A percentile compares a stretch with the other conserved stretches of the same genome.
These are phyloP conservation scores for Cercospora berteroae DNA, from an alignment of 2,329 filamentous ascomycete genomes.

Conservation along the genomic window DNA sequence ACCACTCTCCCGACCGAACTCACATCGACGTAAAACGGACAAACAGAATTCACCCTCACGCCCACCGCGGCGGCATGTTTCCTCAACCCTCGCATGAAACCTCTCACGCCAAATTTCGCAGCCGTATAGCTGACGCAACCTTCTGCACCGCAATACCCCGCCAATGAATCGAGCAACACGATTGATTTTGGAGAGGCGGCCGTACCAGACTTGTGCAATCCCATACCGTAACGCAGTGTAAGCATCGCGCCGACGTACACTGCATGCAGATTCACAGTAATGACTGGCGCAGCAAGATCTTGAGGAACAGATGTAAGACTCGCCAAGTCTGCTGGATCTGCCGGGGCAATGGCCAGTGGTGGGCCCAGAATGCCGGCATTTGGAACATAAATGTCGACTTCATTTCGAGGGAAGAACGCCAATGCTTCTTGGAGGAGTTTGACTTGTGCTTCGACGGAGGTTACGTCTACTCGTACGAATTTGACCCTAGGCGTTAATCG, in stretches of 20 bases:
- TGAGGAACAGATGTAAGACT: neutral
- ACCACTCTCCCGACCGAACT: neutral
- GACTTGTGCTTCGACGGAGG: neutral
- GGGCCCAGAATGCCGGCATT: constrained; percentile 3
- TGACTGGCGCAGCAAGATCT: constrained; percentile 1
- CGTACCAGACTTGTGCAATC: constrained; percentile 1
- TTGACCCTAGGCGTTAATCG: neutral
- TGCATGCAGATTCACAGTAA: neutral
- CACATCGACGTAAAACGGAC: constrained; percentile 8
- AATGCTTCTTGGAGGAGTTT: constrained; percentile 4
- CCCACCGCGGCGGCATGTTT: constrained; percentile 4
- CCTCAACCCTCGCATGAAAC: constrained; percentile 4
- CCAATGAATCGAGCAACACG: constrained; percentile 2
- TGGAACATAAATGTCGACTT: constrained; percentile 7
- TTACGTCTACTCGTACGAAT: neutral
- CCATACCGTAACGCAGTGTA: constrained; percentile 2
- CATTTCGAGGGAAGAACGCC: constrained; percentile 6
- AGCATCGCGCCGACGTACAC: constrained; percentile 5
- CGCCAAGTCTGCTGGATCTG: neutral
- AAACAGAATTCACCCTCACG: constrained; percentile 8
- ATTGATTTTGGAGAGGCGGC: constrained; percentile 3
- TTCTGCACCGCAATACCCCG: constrained; percentile 1
- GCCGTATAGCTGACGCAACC: constrained; percentile 2
- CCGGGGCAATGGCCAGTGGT: neutral
- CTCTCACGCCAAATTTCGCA: constrained; percentile 2